phyloP scores from a whole-genome alignment of 495 filamentous ascomycete species.

The Bacidia rubella region DNA sequence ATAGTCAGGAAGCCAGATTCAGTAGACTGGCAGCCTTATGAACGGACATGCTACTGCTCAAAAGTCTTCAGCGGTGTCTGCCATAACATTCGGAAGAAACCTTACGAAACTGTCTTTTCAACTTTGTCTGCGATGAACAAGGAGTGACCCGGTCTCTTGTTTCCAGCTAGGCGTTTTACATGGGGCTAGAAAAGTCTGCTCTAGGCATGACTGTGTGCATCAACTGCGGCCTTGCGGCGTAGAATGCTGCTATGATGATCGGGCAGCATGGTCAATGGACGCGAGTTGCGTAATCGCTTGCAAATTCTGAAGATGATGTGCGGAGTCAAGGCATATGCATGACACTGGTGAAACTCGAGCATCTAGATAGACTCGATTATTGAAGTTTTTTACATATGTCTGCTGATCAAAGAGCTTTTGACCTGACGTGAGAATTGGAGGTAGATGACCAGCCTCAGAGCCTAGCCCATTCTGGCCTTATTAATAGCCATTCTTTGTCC shows the following conservation, averaged over 20 bases:
- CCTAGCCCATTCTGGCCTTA: not conserved
- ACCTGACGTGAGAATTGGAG: not conserved
- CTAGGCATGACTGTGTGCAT: not conserved
- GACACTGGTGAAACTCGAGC: not conserved
- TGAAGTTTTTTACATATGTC: no score
- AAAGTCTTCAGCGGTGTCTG: not conserved
- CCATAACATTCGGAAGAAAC: not conserved
- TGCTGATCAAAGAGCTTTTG: no score
- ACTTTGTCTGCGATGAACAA: not conserved
- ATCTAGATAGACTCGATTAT: not conserved
- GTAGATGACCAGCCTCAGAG: not conserved
- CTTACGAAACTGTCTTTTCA: not conserved
- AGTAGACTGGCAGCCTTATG: not conserved
- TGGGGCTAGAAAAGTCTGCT: not conserved
- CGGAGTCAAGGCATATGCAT: not conserved
- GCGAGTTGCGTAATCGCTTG: not conserved
- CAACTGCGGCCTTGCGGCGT: constrained; percentile 6
- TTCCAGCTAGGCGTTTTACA: not conserved
- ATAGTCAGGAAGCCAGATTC: not conserved
- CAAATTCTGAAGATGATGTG: not conserved
- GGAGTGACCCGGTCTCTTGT: not conserved
- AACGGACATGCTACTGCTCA: not conserved
- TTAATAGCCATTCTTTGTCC: not conserved
- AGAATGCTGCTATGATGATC: not conserved
- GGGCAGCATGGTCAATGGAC: not conserved